phyloP scores from a whole-genome alignment of 2,329 filamentous ascomycete genomes.

The Triangularia verruculosa region DNA sequence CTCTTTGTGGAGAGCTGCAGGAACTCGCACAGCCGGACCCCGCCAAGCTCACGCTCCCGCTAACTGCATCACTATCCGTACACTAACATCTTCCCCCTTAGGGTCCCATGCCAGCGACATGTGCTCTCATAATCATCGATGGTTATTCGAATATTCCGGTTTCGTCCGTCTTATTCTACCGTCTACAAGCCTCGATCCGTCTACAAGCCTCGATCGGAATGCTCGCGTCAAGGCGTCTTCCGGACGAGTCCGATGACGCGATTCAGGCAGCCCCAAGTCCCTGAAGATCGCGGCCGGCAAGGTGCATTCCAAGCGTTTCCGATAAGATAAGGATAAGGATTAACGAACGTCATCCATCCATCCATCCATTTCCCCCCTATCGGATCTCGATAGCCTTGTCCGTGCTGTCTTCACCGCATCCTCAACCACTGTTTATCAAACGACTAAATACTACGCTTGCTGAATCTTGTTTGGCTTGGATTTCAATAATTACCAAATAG shows the following conservation, averaged over 20 bases:
- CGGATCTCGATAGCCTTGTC: background rate
- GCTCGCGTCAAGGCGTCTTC: background rate
- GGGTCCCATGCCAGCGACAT: background rate
- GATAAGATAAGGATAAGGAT: background rate
- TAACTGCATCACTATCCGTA: background rate
- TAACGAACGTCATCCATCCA: background rate
- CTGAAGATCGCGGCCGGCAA: background rate
- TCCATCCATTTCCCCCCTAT: background rate
- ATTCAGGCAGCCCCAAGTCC: constrained; percentile 1
- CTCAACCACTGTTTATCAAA: background rate
- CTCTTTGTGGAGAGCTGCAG: background rate
- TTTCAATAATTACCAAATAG: background rate
- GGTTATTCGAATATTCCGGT: background rate
- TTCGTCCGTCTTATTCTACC: background rate
- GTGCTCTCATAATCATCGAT: background rate
- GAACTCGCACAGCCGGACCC: background rate
- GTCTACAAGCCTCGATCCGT: background rate
- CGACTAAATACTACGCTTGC: background rate
- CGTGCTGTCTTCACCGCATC: background rate
- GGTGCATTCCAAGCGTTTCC: background rate
- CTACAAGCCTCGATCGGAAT: background rate
- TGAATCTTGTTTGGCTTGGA: background rate
- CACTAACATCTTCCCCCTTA: background rate
- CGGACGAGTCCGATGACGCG: constrained; percentile 11
- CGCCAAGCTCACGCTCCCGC: background rate